A percentile compares a stretch with the other conserved stretches of the same genome.
Conservation (phyloP, 2,329 filamentous ascomycete genomes). For the Neocucurbitaria cava region DNA sequence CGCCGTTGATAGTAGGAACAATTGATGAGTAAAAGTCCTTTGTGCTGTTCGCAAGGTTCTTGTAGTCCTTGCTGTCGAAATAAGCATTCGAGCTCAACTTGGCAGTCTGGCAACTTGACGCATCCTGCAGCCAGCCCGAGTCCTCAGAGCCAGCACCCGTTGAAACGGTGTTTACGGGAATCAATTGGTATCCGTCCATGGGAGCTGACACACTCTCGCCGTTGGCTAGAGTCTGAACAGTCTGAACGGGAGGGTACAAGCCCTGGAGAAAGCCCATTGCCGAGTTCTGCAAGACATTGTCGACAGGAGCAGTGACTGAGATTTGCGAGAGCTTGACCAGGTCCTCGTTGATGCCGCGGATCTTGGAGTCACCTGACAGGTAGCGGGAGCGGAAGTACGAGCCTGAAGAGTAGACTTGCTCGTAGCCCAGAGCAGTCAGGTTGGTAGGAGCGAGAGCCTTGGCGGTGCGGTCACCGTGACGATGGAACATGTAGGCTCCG, state of each 20-base stretch:
- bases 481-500: slow-evolving; percentile 85
- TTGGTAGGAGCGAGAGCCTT: slow-evolving; percentile 75
- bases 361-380: slow-evolving; percentile 67
- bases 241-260: slow-evolving; percentile 77
- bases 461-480: slow-evolving; percentile 86
- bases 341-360: slow-evolving; percentile 71
- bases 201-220: slow-evolving; percentile 71
- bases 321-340: slow-evolving; percentile 74
- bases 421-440: slow-evolving; percentile 80
- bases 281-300: slow-evolving; percentile 81
- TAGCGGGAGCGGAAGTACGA: slow-evolving; percentile 80
- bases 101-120: slow-evolving; percentile 63
- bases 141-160: slow-evolving; percentile 66
- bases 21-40: slow-evolving; percentile 61
- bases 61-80: slow-evolving; percentile 61
- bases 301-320: slow-evolving; percentile 72
- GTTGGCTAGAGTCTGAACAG: slow-evolving; percentile 71
- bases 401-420: slow-evolving; percentile 75
- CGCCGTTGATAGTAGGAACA: slow-evolving; percentile 59
- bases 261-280: slow-evolving; percentile 83
- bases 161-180: slow-evolving; percentile 71
- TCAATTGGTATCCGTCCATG: slow-evolving; percentile 81
- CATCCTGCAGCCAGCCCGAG: slow-evolving; percentile 64
- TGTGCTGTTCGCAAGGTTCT: slow-evolving; percentile 56
- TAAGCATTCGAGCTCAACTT: slow-evolving; percentile 66